These are phyloP conservation scores for Emmonsiellopsis sp. DNA, from an alignment of 2,329 filamentous ascomycete genomes.

Conservation along the genomic window DNA sequence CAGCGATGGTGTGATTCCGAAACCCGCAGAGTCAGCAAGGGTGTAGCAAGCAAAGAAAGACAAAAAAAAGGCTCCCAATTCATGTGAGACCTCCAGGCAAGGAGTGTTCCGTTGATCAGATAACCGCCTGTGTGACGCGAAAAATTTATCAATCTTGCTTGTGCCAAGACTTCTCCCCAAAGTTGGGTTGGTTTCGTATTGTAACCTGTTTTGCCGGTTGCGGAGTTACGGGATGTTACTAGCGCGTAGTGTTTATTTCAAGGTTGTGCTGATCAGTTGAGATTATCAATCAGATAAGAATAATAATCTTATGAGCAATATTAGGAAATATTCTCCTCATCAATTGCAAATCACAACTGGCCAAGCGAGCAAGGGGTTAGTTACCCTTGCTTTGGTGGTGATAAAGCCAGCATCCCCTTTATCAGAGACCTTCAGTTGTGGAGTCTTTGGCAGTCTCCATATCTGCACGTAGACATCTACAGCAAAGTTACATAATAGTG, in stretches of 20 bases:
- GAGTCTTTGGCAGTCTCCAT: too few species aligned
- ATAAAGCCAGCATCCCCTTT: too few species aligned
- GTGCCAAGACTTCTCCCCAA: neutral
- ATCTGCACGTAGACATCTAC: too few species aligned
- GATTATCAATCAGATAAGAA: slow-evolving; percentile 2
- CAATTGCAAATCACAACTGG: too few species aligned
- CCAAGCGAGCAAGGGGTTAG: too few species aligned
- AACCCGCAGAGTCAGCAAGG: too few species aligned
- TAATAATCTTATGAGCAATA: neutral
- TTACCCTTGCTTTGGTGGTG: too few species aligned
- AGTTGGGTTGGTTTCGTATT: neutral
- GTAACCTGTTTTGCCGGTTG: neutral
- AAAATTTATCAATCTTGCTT: neutral
- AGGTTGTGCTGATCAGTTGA: neutral
- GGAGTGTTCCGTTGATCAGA: neutral
- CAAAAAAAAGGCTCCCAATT: too few species aligned
- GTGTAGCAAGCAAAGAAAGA: too few species aligned
- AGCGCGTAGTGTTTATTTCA: neutral
- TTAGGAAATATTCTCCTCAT: neutral
- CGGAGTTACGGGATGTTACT: neutral
- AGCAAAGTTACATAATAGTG: too few species aligned
- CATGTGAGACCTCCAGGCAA: neutral
- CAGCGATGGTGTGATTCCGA: too few species aligned
- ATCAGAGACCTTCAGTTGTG: too few species aligned
- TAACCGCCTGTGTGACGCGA: neutral